These are phyloP conservation scores for Candida tallmaniae DNA, from an alignment of 805 yeast genomes.

Conservation along the genomic window DNA sequence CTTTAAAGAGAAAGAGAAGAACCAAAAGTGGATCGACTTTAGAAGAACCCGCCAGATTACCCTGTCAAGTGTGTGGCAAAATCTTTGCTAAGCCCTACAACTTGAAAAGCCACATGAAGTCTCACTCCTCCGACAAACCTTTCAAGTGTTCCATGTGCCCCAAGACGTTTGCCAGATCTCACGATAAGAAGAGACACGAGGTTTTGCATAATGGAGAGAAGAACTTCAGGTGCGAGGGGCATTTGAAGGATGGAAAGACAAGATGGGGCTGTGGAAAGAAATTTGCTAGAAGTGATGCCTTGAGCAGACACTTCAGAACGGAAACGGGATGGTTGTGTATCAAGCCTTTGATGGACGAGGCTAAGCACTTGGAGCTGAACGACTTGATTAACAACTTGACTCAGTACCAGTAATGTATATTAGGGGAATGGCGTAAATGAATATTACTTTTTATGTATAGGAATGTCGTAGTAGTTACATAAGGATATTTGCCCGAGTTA, in stretches of 20 bases:
- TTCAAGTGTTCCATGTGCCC: conserved; percentile 68
- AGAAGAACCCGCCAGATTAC: conserved; percentile 11
- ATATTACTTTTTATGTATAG: conserved; percentile 1
- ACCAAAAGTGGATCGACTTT: conserved; percentile 6
- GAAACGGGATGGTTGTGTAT: conserved; percentile 72
- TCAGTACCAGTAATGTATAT: neutral
- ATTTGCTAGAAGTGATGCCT: conserved; percentile 75
- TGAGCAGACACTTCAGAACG: conserved; percentile 70
- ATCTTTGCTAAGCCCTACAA: conserved; percentile 47
- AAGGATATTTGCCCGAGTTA: no score
- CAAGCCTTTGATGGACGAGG: conserved; percentile 60
- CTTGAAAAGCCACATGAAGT: conserved; percentile 45
- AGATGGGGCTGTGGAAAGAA: conserved; percentile 73
- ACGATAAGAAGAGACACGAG: conserved; percentile 74
- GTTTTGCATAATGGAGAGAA: conserved; percentile 69
- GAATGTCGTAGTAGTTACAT: no score
- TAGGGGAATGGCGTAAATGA: neutral
- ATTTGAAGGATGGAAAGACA: conserved; percentile 50
- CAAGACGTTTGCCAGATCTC: conserved; percentile 70
- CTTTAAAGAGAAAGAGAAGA: conserved; percentile 24
- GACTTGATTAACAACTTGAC: conserved; percentile 8
- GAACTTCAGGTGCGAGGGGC: conserved; percentile 64
- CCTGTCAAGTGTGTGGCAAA: conserved; percentile 42
- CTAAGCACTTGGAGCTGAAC: conserved; percentile 23
- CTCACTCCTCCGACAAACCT: conserved; percentile 67